A percentile compares a stretch with the other conserved stretches of the same genome.
Evolutionary conservation across 163 green algal species (phyloP).

Genomic region (Chlorella variabilis): DNA sequence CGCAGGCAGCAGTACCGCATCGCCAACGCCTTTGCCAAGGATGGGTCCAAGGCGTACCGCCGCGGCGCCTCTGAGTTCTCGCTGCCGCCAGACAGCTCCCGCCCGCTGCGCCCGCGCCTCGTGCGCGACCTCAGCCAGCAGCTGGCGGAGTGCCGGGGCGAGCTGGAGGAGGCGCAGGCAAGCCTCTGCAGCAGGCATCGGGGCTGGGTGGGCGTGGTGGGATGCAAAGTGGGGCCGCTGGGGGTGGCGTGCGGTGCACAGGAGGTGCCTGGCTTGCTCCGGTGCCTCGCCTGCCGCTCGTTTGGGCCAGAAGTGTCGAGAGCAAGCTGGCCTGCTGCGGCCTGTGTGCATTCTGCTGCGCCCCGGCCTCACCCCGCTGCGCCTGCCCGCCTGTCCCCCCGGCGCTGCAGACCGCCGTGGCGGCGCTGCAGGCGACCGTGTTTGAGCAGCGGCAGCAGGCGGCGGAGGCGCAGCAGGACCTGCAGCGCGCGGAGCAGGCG

Average conservation of each 20-base stretch:
- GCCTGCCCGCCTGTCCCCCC: no score
- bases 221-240: no score
- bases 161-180: conserved; percentile 2
- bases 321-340: no score
- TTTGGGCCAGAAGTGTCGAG: no score
- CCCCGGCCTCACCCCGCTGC: no score
- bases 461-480: neutral
- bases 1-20: conserved; percentile 25
- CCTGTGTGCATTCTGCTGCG: no score
- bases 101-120: conserved; percentile 4
- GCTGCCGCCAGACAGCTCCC: neutral
- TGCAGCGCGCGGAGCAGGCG: neutral
- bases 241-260: no score
- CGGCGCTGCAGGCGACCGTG: neutral
- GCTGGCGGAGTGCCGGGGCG: conserved; percentile 5
- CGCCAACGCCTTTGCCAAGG: neutral
- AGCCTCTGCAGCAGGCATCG: no score
- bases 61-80: neutral
- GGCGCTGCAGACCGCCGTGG: neutral
- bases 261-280: no score
- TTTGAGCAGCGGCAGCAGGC: neutral
- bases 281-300: no score
- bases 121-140: conserved; percentile 19
- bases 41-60: conserved; percentile 10
- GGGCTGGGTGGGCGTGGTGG: no score